Evolutionary conservation across 2,329 filamentous ascomycete genomes (phyloP), one percentile per base, ranked within the genome.

Genomic region (Fusarium staphyleae): DNA sequence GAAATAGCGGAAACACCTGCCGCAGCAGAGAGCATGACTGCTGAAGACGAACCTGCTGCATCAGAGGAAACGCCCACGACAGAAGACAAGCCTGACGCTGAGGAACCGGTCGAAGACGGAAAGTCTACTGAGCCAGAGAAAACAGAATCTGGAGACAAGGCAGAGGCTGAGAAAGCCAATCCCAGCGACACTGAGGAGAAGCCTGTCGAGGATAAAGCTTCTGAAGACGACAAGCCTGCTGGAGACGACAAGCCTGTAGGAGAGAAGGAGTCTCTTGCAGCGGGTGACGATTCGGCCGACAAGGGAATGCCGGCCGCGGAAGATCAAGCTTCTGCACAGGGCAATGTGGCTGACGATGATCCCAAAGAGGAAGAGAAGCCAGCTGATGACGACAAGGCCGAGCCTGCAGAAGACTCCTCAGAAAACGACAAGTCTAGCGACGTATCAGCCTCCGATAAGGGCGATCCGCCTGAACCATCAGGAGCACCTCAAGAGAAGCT

Each of bases 361-460:
- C n/a, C n/a, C n/a, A n/a, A n/a, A n/a, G n/a, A n/a, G n/a, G n/a
- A n/a, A n/a, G n/a, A n/a, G n/a, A 32, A 33, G 9, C 16, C 43
- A 3, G 42, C 43, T 4, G 34, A 55, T 13, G 51, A 48, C 11
- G 32, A 26, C 14, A 22, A 39, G 13, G 29, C 32, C n/a, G 41
- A 35, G 3, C 7, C 19, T 22, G 19, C 19, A 22, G 19, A 22
- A 30, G 37, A 28, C 11, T 37, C 34, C 30, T 24, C 35, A 19
- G 61, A 61, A 32, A 48, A 45, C 9, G 45, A 28, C 5, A 32
- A 44, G n/a, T 26, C 42, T 13, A 12, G 32, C 13, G 32, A 44
- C 19, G 42, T 33, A 8, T 29, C 24, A 44, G n/a, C 24, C 12
- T 26, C 29, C 9, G 52, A 46, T 22, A 29, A 43, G 18, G 19